Evolutionary conservation across 2,329 filamentous ascomycete species (phyloP).

Genomic region (Botrytis medusae): DNA sequence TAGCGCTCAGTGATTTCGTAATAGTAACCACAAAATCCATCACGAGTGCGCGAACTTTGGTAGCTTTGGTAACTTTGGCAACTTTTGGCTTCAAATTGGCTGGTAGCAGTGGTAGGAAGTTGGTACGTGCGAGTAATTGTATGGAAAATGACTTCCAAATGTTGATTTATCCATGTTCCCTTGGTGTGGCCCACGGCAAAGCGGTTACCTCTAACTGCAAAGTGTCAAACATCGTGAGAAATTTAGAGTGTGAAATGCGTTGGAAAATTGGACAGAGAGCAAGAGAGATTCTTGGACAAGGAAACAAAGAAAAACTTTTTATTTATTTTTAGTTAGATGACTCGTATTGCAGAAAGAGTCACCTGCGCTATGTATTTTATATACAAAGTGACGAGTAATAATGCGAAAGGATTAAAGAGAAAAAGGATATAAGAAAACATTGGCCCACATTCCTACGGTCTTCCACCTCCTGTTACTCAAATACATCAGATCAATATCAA

Average conservation of each 20-base stretch:
- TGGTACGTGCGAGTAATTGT: slow-evolving; percentile 2
- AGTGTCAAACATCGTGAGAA: slow-evolving; percentile 20
- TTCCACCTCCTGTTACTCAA: neutral
- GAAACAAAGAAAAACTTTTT: neutral
- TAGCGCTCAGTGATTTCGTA: slow-evolving; percentile 18
- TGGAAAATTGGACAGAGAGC: neutral
- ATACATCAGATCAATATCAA: neutral
- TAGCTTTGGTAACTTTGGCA: neutral
- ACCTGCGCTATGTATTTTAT: slow-evolving; percentile 6
- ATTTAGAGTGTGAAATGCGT: neutral
- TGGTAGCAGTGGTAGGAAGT: neutral
- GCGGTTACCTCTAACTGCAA: slow-evolving; percentile 23
- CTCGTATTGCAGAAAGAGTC: slow-evolving; percentile 19
- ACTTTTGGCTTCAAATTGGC: neutral
- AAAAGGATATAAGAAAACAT: slow-evolving; percentile 15
- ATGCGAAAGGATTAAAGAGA: too few species aligned
- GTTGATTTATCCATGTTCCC: neutral
- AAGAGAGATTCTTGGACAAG: neutral
- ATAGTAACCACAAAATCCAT: slow-evolving; percentile 15
- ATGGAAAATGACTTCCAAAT: neutral
- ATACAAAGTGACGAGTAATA: neutral
- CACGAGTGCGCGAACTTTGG: slow-evolving; percentile 15
- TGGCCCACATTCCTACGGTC: neutral
- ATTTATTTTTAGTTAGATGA: slow-evolving; percentile 11
- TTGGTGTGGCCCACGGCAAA: slow-evolving; percentile 2